Conservation (phyloP, 805 yeast genomes). For the Deakozyma indianensis region DNA sequence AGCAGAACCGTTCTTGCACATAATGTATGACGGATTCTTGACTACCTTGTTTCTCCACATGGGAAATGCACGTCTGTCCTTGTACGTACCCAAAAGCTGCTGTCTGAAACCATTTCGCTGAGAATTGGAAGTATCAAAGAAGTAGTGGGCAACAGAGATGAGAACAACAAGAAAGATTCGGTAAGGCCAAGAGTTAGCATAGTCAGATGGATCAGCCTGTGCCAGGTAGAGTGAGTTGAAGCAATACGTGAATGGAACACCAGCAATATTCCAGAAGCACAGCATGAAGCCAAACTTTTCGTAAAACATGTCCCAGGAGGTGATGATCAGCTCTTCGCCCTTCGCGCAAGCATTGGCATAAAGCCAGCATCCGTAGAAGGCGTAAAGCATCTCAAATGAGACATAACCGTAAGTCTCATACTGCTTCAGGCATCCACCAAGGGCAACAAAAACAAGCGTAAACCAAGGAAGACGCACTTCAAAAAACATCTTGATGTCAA, state of each 20-base stretch:
- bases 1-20: slow-evolving; percentile 71
- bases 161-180: slow-evolving; percentile 40
- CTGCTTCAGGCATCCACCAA: slow-evolving; percentile 67
- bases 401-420: slow-evolving; percentile 68
- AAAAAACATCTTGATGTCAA: slow-evolving; percentile 92
- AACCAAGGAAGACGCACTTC: slow-evolving; percentile 98
- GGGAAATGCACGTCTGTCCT: slow-evolving; percentile 81
- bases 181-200: slow-evolving; percentile 54
- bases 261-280: slow-evolving; percentile 97
- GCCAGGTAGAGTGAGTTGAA: slow-evolving; percentile 78
- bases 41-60: slow-evolving; percentile 74
- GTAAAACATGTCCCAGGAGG: slow-evolving; percentile 99
- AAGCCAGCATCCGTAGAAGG: slow-evolving; percentile 77
- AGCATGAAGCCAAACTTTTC: slow-evolving; percentile 99
- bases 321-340: slow-evolving; percentile 94
- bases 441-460: slow-evolving; percentile 61
- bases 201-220: slow-evolving; percentile 73
- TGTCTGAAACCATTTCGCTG: slow-evolving; percentile 87
- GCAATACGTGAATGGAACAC: slow-evolving; percentile 96
- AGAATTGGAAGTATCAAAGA: slow-evolving; percentile 89
- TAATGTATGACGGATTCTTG: slow-evolving; percentile 71
- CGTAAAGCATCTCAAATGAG: slow-evolving; percentile 57
- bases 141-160: slow-evolving; percentile 62
- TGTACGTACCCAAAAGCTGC: slow-evolving; percentile 59
- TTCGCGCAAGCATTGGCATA: slow-evolving; percentile 95